Conservation (phyloP, 768 basidiomycete genomes). For the Pleurotus pulmonarius region DNA sequence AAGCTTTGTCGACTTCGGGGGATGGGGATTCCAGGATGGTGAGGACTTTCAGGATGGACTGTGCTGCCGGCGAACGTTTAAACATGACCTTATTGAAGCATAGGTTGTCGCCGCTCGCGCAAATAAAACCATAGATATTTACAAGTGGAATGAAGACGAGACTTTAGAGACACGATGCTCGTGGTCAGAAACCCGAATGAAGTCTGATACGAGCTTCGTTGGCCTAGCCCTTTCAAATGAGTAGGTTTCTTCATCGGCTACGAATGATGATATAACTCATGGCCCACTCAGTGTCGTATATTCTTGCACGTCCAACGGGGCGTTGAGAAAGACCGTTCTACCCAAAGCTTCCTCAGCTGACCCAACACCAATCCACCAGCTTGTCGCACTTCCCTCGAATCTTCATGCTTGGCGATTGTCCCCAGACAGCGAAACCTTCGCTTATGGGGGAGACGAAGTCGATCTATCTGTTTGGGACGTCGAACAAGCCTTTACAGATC, state of each 20-base stretch:
- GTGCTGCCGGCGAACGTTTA: constrained; percentile 1
- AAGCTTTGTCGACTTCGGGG: constrained; percentile 21
- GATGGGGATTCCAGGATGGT: no score
- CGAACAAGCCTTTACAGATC: constrained; percentile 42
- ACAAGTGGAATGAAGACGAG: constrained; percentile 38
- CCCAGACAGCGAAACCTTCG: constrained; percentile 50
- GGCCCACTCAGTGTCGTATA: constrained; percentile 40
- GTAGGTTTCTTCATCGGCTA: constrained; percentile 31
- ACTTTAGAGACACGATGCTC: constrained; percentile 32
- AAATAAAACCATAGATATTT: constrained; percentile 50
- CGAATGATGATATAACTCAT: background rate
- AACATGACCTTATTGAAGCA: constrained; percentile 26
- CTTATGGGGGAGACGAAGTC: constrained; percentile 85
- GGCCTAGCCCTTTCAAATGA: constrained; percentile 50
- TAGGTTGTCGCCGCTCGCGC: constrained; percentile 68
- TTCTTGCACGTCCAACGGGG: constrained; percentile 77
- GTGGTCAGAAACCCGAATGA: constrained; percentile 68
- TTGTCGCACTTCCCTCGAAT: constrained; percentile 57
- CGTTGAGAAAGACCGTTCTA: constrained; percentile 48
- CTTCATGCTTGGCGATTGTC: constrained; percentile 67
- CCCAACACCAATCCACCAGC: constrained; percentile 19
- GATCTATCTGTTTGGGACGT: constrained; percentile 79
- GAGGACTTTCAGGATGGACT: no score
- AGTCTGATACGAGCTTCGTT: constrained; percentile 49
- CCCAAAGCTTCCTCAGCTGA: constrained; percentile 16